Evolutionary conservation across 2,329 filamentous ascomycete genomes (phyloP).

Genomic region (Lachnellula subtilissima): DNA sequence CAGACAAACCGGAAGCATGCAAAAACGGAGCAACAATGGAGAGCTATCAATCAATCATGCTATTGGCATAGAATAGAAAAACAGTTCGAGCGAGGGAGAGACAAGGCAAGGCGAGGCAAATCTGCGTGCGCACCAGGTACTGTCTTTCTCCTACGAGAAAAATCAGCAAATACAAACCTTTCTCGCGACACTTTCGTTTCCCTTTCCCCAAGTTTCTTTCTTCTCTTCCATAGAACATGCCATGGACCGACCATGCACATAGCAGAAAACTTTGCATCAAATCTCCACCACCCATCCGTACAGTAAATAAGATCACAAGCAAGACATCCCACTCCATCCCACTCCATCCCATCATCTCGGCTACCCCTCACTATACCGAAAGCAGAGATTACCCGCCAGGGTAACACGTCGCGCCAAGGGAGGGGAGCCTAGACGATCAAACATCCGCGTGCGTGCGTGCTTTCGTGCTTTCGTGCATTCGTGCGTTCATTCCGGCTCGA

Average conservation of each 20-base stretch:
- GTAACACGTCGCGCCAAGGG: neutral
- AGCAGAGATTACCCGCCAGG: constrained; percentile 1
- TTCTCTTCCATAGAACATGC: neutral
- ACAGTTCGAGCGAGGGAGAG: too few relatives aligned
- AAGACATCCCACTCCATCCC: too few relatives aligned
- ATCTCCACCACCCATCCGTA: neutral
- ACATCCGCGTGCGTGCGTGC: neutral
- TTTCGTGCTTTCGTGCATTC: too few relatives aligned
- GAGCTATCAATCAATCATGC: neutral
- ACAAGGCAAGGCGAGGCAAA: neutral
- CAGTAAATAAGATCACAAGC: neutral
- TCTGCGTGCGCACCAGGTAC: neutral
- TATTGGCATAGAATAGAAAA: neutral
- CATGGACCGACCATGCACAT: too few relatives aligned
- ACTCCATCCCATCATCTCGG: neutral
- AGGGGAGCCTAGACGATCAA: neutral
- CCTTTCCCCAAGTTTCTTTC: neutral
- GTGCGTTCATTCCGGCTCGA: too few relatives aligned
- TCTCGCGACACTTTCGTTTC: neutral
- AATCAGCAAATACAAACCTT: neutral
- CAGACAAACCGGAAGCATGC: neutral
- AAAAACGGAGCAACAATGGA: neutral
- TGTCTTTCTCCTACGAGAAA: neutral
- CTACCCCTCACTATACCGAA: neutral
- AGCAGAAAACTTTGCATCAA: neutral